Conservation (phyloP, 345 rosid species). For the Rhodamnia rubescens region DNA sequence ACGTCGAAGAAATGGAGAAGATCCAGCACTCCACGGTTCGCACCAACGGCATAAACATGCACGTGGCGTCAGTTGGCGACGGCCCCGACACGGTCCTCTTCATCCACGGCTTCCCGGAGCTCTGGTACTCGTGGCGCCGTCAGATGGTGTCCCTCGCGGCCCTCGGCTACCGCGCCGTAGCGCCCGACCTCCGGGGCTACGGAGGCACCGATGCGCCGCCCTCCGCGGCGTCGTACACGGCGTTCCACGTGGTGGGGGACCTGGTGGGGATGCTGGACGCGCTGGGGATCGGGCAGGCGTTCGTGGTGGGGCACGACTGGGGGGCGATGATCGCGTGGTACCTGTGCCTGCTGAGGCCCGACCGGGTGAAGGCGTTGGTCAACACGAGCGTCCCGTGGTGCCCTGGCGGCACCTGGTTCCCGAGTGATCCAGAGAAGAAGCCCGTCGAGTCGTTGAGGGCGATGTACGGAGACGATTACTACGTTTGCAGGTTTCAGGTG, state of each 20-base stretch:
- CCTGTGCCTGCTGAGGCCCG: slow-evolving; percentile 47
- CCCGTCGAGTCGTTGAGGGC: slow-evolving; percentile 29
- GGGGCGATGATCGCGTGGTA: slow-evolving; percentile 56
- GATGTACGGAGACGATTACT: slow-evolving; percentile 51
- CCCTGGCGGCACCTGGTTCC: neutral
- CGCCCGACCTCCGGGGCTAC: slow-evolving; percentile 67
- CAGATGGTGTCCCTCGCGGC: slow-evolving; percentile 47
- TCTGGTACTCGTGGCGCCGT: slow-evolving; percentile 51
- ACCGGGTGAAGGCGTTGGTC: slow-evolving; percentile 54
- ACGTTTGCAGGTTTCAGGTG: slow-evolving; percentile 76
- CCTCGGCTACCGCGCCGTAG: slow-evolving; percentile 48
- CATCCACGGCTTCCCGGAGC: slow-evolving; percentile 16
- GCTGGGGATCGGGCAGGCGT: slow-evolving; percentile 25
- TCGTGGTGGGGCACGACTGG: slow-evolving; percentile 75
- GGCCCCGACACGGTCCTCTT: slow-evolving; percentile 10
- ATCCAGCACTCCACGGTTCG: slow-evolving; percentile 4
- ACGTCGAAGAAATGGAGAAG: slow-evolving; percentile 8
- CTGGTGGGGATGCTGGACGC: slow-evolving; percentile 15
- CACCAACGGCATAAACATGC: slow-evolving; percentile 21
- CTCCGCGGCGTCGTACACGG: slow-evolving; percentile 20
- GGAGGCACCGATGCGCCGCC: slow-evolving; percentile 57
- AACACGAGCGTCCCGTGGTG: slow-evolving; percentile 26
- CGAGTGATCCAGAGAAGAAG: slow-evolving; percentile 33
- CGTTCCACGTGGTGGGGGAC: slow-evolving; percentile 19
- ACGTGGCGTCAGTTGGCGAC: slow-evolving; percentile 6